These are phyloP conservation scores for Diplodia scrobiculata DNA, from an alignment of 2,329 filamentous ascomycete genomes.

Conservation along the genomic window DNA sequence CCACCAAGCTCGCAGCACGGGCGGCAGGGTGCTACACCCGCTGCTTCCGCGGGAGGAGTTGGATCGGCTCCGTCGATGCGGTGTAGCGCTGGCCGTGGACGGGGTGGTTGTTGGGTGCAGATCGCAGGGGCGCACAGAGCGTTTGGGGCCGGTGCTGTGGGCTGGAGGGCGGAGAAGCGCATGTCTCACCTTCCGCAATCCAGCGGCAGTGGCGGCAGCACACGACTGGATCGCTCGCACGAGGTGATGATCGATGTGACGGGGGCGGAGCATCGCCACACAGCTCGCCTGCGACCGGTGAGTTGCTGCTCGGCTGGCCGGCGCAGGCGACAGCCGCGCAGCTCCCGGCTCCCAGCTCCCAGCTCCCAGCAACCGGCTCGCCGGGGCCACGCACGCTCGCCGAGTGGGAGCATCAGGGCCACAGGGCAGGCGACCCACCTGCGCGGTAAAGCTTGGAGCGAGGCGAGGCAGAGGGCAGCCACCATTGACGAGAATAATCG, in stretches of 20 bases:
- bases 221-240: neutral
- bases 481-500: too few species aligned
- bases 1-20: neutral
- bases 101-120: conserved; percentile 9
- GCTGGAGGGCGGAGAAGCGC: conserved; percentile 11
- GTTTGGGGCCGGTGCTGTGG: conserved; percentile 1
- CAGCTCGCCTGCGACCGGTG: neutral
- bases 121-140: conserved; percentile 20
- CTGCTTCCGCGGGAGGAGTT: conserved; percentile 5
- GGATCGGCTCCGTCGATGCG: neutral
- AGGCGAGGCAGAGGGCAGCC: neutral
- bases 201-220: conserved; percentile 24
- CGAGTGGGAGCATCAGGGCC: neutral
- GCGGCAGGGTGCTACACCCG: conserved; percentile 6
- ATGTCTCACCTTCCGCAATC: conserved; percentile 22
- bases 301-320: neutral
- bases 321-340: neutral
- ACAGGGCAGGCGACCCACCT: neutral
- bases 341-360: too few species aligned
- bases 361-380: conserved; percentile 12
- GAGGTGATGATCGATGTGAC: conserved; percentile 4
- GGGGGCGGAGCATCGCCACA: neutral
- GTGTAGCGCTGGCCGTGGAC: conserved; percentile 21
- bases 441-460: conserved; percentile 13
- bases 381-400: neutral